Evolutionary conservation across 2,329 filamentous ascomycete species (phyloP), one percentile per base, ranked within the genome.

Genomic region (Nakataea oryzae): DNA sequence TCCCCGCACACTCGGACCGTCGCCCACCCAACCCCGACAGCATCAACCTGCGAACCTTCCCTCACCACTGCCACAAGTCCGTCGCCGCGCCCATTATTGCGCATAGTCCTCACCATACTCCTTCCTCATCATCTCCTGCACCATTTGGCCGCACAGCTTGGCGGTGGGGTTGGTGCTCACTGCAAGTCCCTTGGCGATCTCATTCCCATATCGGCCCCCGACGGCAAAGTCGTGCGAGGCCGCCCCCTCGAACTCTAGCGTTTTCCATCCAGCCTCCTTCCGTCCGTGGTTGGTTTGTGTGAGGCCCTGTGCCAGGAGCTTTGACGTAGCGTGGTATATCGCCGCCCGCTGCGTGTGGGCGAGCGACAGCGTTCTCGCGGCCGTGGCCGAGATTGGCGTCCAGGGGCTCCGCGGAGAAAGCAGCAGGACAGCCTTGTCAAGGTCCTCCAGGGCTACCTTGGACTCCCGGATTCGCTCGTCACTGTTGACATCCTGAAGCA

Each of bases 301-400:
- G 5, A 67, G 60, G 11, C 65, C 62, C 29, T 69, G 69, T n/a
- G 72, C 73, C 57, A 78, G 65, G 60, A 82, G 69, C 67, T 84
- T 87, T 62, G 82, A 78, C 1, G 84, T 85, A 65, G 78, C 77
- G 65, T 86, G 80, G 66, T 86, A 87, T 47, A 89, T 74, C 41
- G 85, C 84, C 3, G 83, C 89, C 59, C 88, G 81, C 71, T 93
- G 89, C 0, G 88, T 91, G 67, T 90, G 84, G 5, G 88, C 86
- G 66, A 86, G 84, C 1, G 86, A 84, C 11, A 93, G 74, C 0
- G 88, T 86, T 63, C 82, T 86, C 13, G 84, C 85, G 32, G 85
- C 82, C 60, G 85, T 81, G 8, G 84, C 79, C 2, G 88, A 91
- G 41, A 91, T 76, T 17, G 82, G 74, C 1, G 78, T 74, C 28